A percentile compares a stretch with the other conserved stretches of the same genome.
Conservation (phyloP, 148 eudicot genomes). For the Cornus suecica region DNA sequence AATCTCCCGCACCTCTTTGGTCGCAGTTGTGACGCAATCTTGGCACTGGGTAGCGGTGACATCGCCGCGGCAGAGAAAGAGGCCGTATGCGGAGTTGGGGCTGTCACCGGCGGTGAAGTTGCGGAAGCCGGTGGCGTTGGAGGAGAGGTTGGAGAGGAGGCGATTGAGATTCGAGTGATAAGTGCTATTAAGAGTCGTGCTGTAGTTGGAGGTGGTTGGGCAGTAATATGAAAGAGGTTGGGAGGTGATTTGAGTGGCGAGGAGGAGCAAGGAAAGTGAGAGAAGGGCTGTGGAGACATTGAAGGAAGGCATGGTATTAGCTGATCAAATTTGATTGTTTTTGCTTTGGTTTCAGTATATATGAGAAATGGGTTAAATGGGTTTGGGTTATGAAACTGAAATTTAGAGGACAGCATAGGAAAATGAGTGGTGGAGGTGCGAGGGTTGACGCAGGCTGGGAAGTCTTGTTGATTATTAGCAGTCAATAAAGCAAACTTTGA, state of each 20-base stretch:
- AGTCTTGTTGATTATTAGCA: no score
- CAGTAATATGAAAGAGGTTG: no score
- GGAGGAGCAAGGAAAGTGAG: background rate
- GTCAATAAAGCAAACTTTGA: constrained; percentile 7
- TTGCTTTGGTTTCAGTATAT: background rate
- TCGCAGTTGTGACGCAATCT: constrained; percentile 23
- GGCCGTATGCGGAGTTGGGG: constrained; percentile 27
- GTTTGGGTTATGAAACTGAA: no score
- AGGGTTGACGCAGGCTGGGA: no score
- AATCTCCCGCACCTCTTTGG: background rate
- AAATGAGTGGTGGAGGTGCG: no score
- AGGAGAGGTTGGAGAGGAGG: background rate
- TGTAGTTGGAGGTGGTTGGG: no score
- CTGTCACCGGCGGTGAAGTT: constrained; percentile 9
- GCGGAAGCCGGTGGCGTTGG: background rate
- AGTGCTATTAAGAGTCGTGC: no score
- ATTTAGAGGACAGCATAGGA: constrained; percentile 6
- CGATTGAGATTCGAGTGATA: no score
- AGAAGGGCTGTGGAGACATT: background rate
- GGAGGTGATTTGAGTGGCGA: background rate
- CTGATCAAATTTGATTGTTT: background rate
- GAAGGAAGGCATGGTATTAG: background rate
- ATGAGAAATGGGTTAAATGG: background rate
- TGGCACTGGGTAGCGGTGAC: constrained; percentile 9
- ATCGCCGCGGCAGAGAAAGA: constrained; percentile 44